Percentiles rank a stretch among this genome's conserved stretches.
Conservation (phyloP, 192 early-diverging fungal genomes). For the Coemansia asiatica region DNA sequence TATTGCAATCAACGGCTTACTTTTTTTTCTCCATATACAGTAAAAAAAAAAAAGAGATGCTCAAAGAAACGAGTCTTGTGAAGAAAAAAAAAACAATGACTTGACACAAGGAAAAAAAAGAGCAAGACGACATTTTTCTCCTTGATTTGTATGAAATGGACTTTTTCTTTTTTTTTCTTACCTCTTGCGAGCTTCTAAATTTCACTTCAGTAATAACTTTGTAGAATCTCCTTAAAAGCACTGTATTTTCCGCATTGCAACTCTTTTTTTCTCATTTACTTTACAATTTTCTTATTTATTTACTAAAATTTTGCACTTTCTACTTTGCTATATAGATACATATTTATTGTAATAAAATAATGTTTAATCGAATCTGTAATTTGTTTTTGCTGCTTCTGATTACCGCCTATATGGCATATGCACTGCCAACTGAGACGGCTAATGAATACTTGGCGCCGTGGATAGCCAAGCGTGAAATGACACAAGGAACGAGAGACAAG, state of each 20-base stretch:
- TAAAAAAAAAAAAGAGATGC: not conserved
- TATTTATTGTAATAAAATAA: no score
- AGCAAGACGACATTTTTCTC: no score
- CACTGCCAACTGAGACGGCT: not conserved
- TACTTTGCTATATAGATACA: not conserved
- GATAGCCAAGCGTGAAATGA: constrained; percentile 4
- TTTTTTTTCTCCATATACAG: not conserved
- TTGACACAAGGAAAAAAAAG: no score
- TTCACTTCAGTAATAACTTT: no score
- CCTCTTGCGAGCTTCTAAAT: no score
- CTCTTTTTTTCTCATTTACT: not conserved
- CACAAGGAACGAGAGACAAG: constrained; percentile 6
- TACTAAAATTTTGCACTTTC: not conserved
- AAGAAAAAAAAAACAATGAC: not conserved
- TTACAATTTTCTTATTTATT: not conserved
- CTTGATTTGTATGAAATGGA: no score
- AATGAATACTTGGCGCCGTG: not conserved
- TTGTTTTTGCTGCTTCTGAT: not conserved
- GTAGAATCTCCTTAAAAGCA: no score
- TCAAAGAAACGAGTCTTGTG: not conserved
- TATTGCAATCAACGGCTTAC: not conserved
- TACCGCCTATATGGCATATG: not conserved
- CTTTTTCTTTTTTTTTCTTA: not conserved
- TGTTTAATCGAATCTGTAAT: not conserved
- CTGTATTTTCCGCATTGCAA: no score